These are phyloP conservation scores for Houttuynia cordata DNA, from an alignment of 164 flowering plant genomes.

Conservation along the genomic window DNA sequence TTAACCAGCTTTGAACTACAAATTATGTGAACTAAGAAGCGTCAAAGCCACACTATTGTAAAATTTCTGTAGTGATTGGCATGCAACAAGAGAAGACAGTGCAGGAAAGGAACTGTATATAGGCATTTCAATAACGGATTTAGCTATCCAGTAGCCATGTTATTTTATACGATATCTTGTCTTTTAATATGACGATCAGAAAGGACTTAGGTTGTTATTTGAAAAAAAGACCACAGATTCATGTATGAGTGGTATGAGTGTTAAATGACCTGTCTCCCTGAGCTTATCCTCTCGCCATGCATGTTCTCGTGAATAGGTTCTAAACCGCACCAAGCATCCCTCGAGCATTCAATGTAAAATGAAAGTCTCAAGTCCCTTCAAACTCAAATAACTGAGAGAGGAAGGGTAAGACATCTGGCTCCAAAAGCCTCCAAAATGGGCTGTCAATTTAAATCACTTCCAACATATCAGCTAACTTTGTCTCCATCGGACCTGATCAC, in stretches of 20 bases:
- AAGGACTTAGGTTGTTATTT: neutral
- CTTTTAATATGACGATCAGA: neutral
- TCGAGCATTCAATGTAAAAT: too few species aligned
- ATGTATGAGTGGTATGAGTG: neutral
- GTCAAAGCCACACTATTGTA: too few species aligned
- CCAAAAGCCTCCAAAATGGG: neutral
- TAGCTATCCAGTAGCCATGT: neutral
- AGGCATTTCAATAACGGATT: too few species aligned
- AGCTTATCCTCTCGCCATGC: neutral
- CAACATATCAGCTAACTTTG: constrained; percentile 4
- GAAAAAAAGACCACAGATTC: neutral
- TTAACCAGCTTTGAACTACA: neutral
- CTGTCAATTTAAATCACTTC: neutral
- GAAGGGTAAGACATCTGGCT: neutral
- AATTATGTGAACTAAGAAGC: neutral
- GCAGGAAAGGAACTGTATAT: neutral
- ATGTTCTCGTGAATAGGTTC: too few species aligned
- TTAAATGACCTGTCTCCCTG: neutral
- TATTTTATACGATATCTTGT: too few species aligned
- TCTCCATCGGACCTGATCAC: neutral
- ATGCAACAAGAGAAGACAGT: too few species aligned
- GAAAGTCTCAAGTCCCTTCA: too few species aligned
- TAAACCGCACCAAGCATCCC: too few species aligned
- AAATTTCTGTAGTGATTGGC: too few species aligned
- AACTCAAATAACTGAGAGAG: neutral